Evolutionary conservation across 1,284 basidiomycete species (phyloP).

Genomic region (Papiliotrema nemorosa): DNA sequence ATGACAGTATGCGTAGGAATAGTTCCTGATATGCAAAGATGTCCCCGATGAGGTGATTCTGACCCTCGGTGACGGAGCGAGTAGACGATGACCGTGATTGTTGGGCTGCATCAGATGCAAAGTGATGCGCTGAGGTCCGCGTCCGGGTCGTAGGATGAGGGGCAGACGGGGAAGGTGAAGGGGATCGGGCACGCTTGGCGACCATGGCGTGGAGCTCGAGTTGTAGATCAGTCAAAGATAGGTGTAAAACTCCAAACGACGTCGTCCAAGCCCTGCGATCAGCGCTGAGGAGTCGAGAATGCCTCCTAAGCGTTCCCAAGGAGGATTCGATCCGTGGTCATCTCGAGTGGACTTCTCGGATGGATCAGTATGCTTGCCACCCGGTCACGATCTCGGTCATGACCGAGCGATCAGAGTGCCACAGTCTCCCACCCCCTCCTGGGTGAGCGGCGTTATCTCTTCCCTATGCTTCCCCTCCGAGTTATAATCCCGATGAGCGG

Average conservation of each 20-base stretch:
- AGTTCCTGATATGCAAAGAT: constrained; percentile 45
- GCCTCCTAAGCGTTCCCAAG: too few relatives aligned
- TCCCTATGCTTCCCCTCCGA: too few relatives aligned
- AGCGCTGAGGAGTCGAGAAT: too few relatives aligned
- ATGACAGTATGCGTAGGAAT: constrained; percentile 45
- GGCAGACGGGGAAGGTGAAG: constrained; percentile 2
- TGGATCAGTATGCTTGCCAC: neutral
- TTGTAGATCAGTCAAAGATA: neutral
- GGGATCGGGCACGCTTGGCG: constrained; percentile 12
- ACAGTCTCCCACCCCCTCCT: neutral
- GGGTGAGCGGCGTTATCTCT: constrained; percentile 2
- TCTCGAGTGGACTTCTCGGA: too few relatives aligned
- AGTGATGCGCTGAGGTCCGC: neutral
- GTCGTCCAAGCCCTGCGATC: too few relatives aligned
- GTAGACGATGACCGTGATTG: neutral
- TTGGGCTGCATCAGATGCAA: neutral
- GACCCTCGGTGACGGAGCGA: neutral
- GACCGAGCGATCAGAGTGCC: neutral
- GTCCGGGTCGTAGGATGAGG: neutral
- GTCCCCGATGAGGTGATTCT: constrained; percentile 3
- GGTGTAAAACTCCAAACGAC: neutral
- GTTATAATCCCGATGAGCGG: constrained; percentile 2
- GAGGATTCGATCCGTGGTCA: too few relatives aligned
- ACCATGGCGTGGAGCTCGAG: constrained; percentile 2
- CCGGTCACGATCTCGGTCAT: neutral